These are phyloP conservation scores for Limonium bicolor DNA, from an alignment of 148 eudicot species.

Conservation along the genomic window DNA sequence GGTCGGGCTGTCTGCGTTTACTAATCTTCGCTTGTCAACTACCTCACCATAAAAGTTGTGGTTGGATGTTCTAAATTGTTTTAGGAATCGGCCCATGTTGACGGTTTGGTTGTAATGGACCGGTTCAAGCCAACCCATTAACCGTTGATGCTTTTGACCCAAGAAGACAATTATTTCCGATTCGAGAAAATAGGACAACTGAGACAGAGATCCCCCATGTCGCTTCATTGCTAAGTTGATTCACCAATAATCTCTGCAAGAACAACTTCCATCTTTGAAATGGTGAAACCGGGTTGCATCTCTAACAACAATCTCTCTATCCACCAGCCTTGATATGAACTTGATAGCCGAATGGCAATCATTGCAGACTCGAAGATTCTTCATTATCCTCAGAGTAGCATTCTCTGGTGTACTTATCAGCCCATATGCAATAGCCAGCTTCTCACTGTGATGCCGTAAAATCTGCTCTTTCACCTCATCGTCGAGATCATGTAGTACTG, in stretches of 20 bases:
- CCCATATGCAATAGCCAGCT: slow-evolving; percentile 31
- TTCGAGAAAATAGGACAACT: too few species aligned
- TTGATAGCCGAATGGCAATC: slow-evolving; percentile 33
- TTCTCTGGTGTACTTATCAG: slow-evolving; percentile 24
- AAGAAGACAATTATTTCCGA: too few species aligned
- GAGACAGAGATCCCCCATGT: not conserved
- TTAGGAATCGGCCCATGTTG: too few species aligned
- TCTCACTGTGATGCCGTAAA: slow-evolving; percentile 31
- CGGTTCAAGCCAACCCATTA: too few species aligned
- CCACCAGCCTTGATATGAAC: slow-evolving; percentile 27
- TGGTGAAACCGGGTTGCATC: slow-evolving; percentile 33
- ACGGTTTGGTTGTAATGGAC: too few species aligned
- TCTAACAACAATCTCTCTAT: slow-evolving; percentile 28
- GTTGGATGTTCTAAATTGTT: too few species aligned
- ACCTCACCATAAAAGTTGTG: too few species aligned
- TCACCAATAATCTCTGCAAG: slow-evolving; percentile 31
- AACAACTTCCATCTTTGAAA: slow-evolving; percentile 24
- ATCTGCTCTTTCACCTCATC: slow-evolving; percentile 29
- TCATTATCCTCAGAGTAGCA: slow-evolving; percentile 27
- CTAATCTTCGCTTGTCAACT: too few species aligned
- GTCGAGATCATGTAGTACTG: slow-evolving; percentile 32
- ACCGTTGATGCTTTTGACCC: too few species aligned
- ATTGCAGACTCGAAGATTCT: slow-evolving; percentile 28
- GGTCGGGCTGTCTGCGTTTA: too few species aligned
- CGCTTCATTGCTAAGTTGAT: not conserved